phyloP scores from a whole-genome alignment of 805 yeast genomes.

The Sugiyamaella lignohabitans region DNA sequence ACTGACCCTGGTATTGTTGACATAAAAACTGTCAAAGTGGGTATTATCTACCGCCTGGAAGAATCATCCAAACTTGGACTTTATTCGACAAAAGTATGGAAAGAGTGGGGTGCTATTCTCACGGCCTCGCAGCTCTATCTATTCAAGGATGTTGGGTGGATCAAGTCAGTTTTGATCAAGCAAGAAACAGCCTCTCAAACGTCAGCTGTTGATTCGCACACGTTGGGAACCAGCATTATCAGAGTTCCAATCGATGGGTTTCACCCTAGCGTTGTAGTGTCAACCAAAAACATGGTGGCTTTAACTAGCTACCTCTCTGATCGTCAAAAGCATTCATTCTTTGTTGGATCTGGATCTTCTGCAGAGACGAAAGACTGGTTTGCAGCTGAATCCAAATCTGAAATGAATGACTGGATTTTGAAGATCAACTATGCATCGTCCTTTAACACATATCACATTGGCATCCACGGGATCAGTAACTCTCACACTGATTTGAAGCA shows the following conservation, averaged over 20 bases:
- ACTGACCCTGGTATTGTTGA: conserved; percentile 34
- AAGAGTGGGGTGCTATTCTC: conserved; percentile 38
- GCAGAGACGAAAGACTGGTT: conserved; percentile 29
- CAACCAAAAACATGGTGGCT: conserved; percentile 40
- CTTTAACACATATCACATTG: conserved; percentile 36
- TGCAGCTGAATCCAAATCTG: conserved; percentile 41
- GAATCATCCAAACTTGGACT: conserved; percentile 24
- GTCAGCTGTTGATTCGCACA: neutral
- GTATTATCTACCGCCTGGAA: conserved; percentile 33
- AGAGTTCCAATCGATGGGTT: conserved; percentile 34
- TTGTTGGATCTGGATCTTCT: conserved; percentile 29
- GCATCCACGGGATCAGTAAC: conserved; percentile 17
- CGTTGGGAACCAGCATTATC: conserved; percentile 15
- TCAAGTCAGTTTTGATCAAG: conserved; percentile 18
- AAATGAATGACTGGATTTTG: conserved; percentile 53
- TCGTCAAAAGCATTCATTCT: conserved; percentile 23
- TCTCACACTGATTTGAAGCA: neutral
- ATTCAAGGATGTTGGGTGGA: conserved; percentile 36
- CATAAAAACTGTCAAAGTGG: conserved; percentile 35
- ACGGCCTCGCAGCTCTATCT: conserved; percentile 38
- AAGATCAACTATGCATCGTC: conserved; percentile 49
- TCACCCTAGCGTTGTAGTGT: conserved; percentile 31
- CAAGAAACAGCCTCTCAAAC: too few relatives aligned
- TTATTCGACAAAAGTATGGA: conserved; percentile 30
- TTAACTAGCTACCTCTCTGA: conserved; percentile 20